phyloP scores from a whole-genome alignment of 441 rosid species.

The Geranium incanum region DNA sequence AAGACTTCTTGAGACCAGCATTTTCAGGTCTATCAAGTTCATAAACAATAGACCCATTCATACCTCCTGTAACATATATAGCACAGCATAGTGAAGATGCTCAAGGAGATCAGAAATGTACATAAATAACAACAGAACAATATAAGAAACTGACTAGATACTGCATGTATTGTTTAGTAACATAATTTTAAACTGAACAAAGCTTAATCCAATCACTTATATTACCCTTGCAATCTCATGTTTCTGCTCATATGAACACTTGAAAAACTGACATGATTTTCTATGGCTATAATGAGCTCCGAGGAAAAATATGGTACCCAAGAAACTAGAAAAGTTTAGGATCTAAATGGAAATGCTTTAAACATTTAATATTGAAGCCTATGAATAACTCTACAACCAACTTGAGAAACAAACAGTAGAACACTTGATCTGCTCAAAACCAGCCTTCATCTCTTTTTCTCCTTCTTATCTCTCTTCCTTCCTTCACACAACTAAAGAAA shows the following conservation, averaged over 20 bases:
- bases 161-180: background rate
- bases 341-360: background rate
- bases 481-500: background rate
- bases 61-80: conserved; percentile 55
- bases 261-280: background rate
- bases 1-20: conserved; percentile 66
- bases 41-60: conserved; percentile 76
- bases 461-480: background rate
- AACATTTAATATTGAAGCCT: background rate
- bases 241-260: background rate
- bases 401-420: background rate
- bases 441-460: background rate
- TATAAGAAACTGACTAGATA: background rate
- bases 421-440: background rate
- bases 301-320: background rate
- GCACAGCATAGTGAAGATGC: background rate
- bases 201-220: background rate
- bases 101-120: background rate
- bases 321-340: background rate
- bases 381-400: background rate
- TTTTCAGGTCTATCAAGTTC: conserved; percentile 93
- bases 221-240: background rate
- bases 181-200: background rate
- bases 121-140: background rate
- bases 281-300: background rate